Conservation (phyloP, 2,329 filamentous ascomycete genomes). For the Aspergillus sp. region DNA sequence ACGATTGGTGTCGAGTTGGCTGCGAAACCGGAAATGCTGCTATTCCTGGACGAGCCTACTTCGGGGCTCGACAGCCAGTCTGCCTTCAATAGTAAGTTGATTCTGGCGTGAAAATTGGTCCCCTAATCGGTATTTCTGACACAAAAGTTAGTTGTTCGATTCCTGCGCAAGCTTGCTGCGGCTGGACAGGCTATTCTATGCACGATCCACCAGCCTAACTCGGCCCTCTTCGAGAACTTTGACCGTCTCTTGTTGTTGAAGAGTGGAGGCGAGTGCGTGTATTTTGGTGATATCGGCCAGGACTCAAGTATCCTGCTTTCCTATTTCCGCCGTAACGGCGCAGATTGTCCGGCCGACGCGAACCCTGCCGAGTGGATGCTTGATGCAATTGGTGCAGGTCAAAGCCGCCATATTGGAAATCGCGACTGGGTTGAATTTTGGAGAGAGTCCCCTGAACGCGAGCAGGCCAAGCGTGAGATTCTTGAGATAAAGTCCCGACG, state of each 20-base stretch:
- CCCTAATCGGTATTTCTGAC: not conserved
- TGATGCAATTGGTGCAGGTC: constrained; percentile 71
- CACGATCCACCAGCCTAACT: constrained; percentile 61
- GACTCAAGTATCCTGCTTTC: constrained; percentile 31
- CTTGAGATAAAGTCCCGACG: constrained; percentile 64
- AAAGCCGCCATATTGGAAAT: constrained; percentile 68
- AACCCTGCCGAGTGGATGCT: constrained; percentile 55
- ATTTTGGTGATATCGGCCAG: constrained; percentile 6
- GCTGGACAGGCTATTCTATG: constrained; percentile 60
- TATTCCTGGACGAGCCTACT: constrained; percentile 64
- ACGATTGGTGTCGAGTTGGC: constrained; percentile 41
- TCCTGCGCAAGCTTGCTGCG: constrained; percentile 59
- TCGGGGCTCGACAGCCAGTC: constrained; percentile 60
- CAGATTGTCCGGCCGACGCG: constrained; percentile 48
- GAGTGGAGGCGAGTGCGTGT: constrained; percentile 54
- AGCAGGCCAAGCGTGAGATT: constrained; percentile 66
- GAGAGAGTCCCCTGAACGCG: constrained; percentile 70
- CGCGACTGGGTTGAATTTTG: constrained; percentile 80
- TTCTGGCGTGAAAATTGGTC: not conserved
- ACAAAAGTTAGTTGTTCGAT: constrained; percentile 46
- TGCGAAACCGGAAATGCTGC: constrained; percentile 52
- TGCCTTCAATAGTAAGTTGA: constrained; percentile 50
- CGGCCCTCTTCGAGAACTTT: constrained; percentile 58
- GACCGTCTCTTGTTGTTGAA: constrained; percentile 58
- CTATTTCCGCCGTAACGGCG: constrained; percentile 56